Percentiles rank a stretch among this genome's conserved stretches.
Evolutionary conservation across 1,284 basidiomycete genomes (phyloP).

Genomic region (Quambalaria eucalypti): DNA sequence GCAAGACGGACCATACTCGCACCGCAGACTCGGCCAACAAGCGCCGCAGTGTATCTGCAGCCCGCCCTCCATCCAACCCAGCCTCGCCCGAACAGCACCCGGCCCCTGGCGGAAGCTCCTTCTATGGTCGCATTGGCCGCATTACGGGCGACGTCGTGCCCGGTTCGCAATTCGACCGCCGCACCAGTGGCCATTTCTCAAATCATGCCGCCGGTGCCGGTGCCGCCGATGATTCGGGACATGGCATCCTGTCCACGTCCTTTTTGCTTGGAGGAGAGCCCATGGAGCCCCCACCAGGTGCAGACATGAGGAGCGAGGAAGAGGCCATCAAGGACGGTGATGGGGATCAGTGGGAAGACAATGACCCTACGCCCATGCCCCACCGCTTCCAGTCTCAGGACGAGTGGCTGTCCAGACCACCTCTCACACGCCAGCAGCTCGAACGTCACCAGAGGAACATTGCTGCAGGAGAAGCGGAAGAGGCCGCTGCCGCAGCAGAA

Average conservation of each 20-base stretch:
- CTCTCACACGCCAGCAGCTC: neutral
- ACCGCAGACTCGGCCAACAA: neutral
- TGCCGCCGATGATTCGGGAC: neutral
- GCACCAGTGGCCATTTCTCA: neutral
- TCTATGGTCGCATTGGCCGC: neutral
- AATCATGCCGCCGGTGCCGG: neutral
- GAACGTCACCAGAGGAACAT: neutral
- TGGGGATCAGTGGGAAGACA: neutral
- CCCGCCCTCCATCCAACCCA: neutral
- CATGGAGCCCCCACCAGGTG: neutral
- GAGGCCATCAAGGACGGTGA: neutral
- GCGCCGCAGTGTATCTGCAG: neutral
- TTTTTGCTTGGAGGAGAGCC: neutral
- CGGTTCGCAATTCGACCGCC: neutral
- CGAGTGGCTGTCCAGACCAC: neutral
- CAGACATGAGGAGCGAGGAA: neutral
- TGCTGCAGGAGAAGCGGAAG: neutral
- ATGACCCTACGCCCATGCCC: conserved; percentile 1
- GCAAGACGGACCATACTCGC: neutral
- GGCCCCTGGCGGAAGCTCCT: neutral
- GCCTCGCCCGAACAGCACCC: neutral
- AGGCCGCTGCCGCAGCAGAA: neutral
- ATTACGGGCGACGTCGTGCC: neutral
- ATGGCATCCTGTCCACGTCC: neutral
- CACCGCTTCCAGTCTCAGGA: neutral